These are phyloP conservation scores for Yarrowia divulgata DNA, from an alignment of 805 yeast species.

Conservation along the genomic window DNA sequence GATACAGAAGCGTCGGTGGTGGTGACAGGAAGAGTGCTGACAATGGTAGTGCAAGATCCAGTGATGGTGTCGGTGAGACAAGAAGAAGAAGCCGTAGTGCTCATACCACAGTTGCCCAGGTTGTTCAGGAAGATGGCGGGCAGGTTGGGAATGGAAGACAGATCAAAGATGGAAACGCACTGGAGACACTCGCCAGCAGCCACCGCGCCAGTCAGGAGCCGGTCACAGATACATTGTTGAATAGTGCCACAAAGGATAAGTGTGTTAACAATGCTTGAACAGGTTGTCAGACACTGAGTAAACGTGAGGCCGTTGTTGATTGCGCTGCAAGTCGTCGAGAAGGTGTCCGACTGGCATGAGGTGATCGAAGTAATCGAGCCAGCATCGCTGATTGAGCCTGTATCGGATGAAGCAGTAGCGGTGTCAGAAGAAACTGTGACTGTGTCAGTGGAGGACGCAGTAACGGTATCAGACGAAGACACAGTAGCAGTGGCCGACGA, in stretches of 20 bases:
- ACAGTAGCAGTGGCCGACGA: background rate
- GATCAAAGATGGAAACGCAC: background rate
- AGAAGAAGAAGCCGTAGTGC: background rate
- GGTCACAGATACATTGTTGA: background rate
- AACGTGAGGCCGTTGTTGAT: no score
- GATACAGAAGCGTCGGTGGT: background rate
- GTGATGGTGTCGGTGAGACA: background rate
- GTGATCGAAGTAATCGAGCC: no score
- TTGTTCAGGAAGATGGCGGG: background rate
- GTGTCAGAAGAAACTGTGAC: no score
- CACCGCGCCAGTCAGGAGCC: background rate
- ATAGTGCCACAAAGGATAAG: background rate
- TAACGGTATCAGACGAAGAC: no score
- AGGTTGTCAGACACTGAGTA: background rate
- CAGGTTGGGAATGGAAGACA: background rate
- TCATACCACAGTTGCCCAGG: background rate
- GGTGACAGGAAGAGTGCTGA: conserved; percentile 6
- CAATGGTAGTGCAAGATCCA: conserved; percentile 3
- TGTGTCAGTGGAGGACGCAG: no score
- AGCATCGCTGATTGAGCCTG: no score
- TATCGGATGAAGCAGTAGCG: no score
- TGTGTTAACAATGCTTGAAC: background rate
- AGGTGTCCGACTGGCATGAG: no score
- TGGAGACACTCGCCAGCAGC: conserved; percentile 11
- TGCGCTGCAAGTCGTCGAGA: no score